Evolutionary conservation across 768 basidiomycete species (phyloP).

Genomic region (Udeniomyces megalosporus): DNA sequence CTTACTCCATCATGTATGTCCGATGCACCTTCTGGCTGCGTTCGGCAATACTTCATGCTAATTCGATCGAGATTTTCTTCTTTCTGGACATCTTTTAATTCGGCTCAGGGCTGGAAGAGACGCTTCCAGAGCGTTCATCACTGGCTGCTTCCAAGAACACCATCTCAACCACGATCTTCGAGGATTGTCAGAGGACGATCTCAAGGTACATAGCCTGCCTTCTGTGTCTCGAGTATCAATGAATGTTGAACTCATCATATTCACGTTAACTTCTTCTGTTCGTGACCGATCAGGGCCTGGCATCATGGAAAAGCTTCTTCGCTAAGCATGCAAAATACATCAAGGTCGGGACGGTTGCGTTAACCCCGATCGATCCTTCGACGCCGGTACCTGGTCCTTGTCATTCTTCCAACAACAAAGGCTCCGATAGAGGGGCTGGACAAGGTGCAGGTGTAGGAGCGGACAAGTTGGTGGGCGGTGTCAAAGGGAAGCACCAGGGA

Average conservation of each 20-base stretch:
- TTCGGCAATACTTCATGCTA: neutral
- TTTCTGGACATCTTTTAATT: neutral
- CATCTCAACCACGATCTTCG: conserved; percentile 85
- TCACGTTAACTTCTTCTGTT: neutral
- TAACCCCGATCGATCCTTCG: conserved; percentile 24
- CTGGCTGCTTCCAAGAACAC: conserved; percentile 61
- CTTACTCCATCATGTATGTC: conserved; percentile 31
- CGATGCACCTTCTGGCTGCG: neutral
- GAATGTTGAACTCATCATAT: too few species aligned
- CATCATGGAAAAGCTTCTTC: conserved; percentile 86
- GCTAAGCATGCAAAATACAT: conserved; percentile 59
- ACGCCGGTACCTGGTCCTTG: conserved; percentile 27
- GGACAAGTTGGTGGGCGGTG: too few species aligned
- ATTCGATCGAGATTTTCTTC: neutral
- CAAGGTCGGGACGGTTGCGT: conserved; percentile 53
- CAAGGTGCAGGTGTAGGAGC: too few species aligned
- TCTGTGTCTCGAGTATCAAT: too few species aligned
- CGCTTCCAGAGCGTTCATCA: conserved; percentile 81
- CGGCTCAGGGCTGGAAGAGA: conserved; percentile 49
- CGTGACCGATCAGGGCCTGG: conserved; percentile 40
- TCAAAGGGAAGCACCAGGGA: too few species aligned
- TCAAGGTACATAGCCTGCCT: conserved; percentile 39
- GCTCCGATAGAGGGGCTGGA: too few species aligned
- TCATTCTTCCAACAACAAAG: too few species aligned
- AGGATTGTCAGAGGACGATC: conserved; percentile 55